Conservation (phyloP, 495 filamentous ascomycete species). For the Trichoderma erinaceum region DNA sequence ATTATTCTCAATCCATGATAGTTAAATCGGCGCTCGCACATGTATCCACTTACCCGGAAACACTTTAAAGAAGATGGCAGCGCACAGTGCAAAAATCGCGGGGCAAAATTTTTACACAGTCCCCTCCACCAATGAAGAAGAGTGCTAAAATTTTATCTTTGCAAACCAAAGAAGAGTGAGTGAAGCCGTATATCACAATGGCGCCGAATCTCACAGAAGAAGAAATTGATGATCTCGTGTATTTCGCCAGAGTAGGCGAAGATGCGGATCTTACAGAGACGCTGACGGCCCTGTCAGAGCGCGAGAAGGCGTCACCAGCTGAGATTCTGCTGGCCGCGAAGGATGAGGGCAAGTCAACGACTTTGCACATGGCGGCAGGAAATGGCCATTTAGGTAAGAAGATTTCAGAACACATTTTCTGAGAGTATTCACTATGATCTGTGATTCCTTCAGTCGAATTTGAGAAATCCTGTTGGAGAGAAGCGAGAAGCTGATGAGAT, state of each 20-base stretch:
- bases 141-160: slow-evolving; percentile 14
- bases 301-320: slow-evolving; percentile 45
- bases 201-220: slow-evolving; percentile 58
- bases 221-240: slow-evolving; percentile 81
- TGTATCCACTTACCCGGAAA: slow-evolving; percentile 16
- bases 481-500: background rate
- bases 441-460: background rate
- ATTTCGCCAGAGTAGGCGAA: slow-evolving; percentile 71
- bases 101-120: slow-evolving; percentile 4
- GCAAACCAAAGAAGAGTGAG: background rate
- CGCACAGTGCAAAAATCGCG: slow-evolving; percentile 14
- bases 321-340: slow-evolving; percentile 58
- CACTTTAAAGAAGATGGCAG: background rate
- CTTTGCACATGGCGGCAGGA: slow-evolving; percentile 82
- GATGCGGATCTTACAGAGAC: slow-evolving; percentile 58
- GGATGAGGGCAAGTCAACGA: slow-evolving; percentile 65
- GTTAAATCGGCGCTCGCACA: too few relatives aligned
- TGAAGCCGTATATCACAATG: slow-evolving; percentile 29
- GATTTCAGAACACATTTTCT: background rate
- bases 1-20: too few relatives aligned
- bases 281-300: slow-evolving; percentile 50
- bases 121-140: slow-evolving; percentile 9
- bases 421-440: background rate
- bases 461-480: background rate
- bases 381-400: slow-evolving; percentile 74